Percentiles rank a stretch among this genome's conserved stretches.
These are phyloP conservation scores for Vicia sativa DNA, from an alignment of 306 rosid genomes.

Conservation along the genomic window DNA sequence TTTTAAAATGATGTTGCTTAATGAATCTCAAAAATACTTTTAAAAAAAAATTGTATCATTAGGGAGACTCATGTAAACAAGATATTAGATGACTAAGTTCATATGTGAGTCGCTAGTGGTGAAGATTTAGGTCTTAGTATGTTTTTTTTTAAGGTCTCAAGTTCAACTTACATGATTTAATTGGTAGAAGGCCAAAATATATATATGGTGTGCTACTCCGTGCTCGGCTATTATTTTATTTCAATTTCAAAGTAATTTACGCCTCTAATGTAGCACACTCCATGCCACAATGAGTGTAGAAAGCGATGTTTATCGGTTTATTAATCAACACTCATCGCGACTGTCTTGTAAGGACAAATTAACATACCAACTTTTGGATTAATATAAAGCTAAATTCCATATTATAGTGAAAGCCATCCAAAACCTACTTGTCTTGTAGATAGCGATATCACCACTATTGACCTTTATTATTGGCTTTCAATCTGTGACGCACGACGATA, in stretches of 20 bases:
- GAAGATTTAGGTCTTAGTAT: too few species aligned
- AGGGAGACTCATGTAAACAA: too few species aligned
- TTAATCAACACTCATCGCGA: conserved; percentile 29
- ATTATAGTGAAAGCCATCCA: conserved; percentile 28
- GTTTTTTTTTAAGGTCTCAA: too few species aligned
- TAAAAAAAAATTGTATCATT: too few species aligned
- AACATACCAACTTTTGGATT: conserved; percentile 41
- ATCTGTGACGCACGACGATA: conserved; percentile 23
- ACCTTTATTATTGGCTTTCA: conserved; percentile 22
- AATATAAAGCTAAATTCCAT: conserved; percentile 28
- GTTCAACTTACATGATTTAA: too few species aligned
- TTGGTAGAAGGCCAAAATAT: too few species aligned
- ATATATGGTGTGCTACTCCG: conserved; percentile 20
- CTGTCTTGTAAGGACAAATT: conserved; percentile 35
- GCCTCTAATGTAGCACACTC: conserved; percentile 29
- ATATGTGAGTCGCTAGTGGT: too few species aligned
- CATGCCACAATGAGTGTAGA: conserved; percentile 39
- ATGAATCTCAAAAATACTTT: too few species aligned
- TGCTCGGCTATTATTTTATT: conserved; percentile 28
- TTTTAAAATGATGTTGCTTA: too few species aligned
- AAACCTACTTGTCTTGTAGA: conserved; percentile 38
- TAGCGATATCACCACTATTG: conserved; percentile 29
- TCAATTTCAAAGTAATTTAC: conserved; percentile 16
- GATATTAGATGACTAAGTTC: too few species aligned
- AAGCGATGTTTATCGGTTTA: conserved; percentile 35